Percentiles rank a stretch among this genome's conserved stretches.
Conservation (phyloP, 257 asterid genomes). For the Cruciata laevipes region DNA sequence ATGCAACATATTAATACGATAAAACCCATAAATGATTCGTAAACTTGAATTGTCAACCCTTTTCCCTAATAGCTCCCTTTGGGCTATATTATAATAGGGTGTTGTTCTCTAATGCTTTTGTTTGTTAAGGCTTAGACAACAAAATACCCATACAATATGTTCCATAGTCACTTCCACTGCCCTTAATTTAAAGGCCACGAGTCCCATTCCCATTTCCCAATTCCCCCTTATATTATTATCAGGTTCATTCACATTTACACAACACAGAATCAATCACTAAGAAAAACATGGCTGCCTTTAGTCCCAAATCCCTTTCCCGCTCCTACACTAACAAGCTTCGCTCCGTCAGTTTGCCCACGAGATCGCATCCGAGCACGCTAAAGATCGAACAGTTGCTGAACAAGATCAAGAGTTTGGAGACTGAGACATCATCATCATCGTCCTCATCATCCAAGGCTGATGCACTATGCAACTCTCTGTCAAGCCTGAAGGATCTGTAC, state of each 20-base stretch:
- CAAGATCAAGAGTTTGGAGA: constrained; percentile 28
- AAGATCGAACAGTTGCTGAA: constrained; percentile 25
- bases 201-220: constrained; percentile 4
- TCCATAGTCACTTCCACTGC: constrained; percentile 11
- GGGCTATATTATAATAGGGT: not conserved
- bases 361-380: constrained; percentile 31
- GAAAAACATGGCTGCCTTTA: constrained; percentile 18
- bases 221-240: not conserved
- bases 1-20: not conserved
- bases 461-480: constrained; percentile 14
- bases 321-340: constrained; percentile 12
- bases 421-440: constrained; percentile 7
- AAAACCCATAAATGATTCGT: not conserved
- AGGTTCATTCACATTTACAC: not conserved
- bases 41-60: not conserved
- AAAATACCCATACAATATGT: constrained; percentile 10
- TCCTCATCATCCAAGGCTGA: constrained; percentile 10
- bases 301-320: constrained; percentile 17
- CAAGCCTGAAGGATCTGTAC: constrained; percentile 25
- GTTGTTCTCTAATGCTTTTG: constrained; percentile 14
- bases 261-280: not conserved
- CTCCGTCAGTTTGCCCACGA: constrained; percentile 31
- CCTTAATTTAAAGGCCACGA: constrained; percentile 3
- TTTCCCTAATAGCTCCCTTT: not conserved
- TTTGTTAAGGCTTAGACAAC: constrained; percentile 21